Conservation (phyloP, 2,329 filamentous ascomycete genomes). For the Aspergillus niger region DNA sequence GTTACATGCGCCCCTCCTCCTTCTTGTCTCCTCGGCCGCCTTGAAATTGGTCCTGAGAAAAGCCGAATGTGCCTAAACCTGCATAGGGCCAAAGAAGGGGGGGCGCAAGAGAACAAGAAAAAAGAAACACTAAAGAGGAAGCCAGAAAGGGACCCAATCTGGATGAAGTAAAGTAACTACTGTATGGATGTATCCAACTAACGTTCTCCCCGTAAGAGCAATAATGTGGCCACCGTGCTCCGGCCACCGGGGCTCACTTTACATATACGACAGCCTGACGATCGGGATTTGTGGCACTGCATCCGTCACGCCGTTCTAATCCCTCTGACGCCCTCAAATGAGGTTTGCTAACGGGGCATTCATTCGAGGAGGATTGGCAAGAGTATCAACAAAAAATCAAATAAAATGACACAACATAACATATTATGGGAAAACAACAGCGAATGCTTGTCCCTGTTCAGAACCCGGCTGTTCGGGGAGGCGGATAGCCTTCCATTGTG, state of each 20-base stretch:
- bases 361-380: too few species aligned
- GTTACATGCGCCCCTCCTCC: neutral
- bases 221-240: neutral
- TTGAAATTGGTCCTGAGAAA: neutral
- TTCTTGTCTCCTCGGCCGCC: neutral
- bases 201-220: neutral
- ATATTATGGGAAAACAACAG: too few species aligned
- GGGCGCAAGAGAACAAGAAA: neutral
- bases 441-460: neutral
- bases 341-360: neutral
- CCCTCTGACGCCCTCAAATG: neutral
- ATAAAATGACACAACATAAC: too few species aligned
- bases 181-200: neutral
- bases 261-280: neutral
- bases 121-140: too few species aligned
- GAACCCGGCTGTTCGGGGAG: neutral
- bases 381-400: too few species aligned
- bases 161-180: neutral
- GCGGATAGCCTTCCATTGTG: neutral
- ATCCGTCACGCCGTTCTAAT: neutral
- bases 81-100: slow-evolving; percentile 5
- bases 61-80: neutral
- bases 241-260: neutral
- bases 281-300: slow-evolving; percentile 1
- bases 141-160: neutral